Base-by-base conservation (phyloP, 1,284 basidiomycete species). In the Apiotrichum brassicae region DNA sequence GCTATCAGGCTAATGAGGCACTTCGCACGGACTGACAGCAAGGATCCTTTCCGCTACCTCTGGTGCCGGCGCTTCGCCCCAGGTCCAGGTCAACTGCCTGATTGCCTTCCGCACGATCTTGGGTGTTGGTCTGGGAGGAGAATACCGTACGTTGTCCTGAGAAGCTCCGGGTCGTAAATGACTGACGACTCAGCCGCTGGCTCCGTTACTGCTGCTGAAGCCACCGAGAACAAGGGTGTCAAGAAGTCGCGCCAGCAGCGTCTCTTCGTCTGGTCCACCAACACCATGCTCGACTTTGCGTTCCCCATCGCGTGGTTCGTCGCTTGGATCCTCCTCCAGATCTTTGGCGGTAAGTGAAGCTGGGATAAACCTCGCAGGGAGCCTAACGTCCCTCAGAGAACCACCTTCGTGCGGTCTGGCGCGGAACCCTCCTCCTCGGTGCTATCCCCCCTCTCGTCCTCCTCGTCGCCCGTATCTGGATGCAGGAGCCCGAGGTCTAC, bases 201-300 rank as follows among this genome's bases (percentile, higher is more conserved):
- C 7, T 86, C 84, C 3, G 90, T 95, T n/a, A 88, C 90, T 14
- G 85, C 86, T 3, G 86, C 87, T 1, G 92, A 95, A 67, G 38
- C 89, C 65, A 89, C 89, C 0, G 92, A 94, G 70, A 85, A 88
- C 53, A 51, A 54, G 3, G 57, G 50, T 13, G 83, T 94, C 62
- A 78, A 74, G 58, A 89, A 86, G 73, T 81, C 81, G 46, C 79
- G 84, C 4, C 91, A 91, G 65, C 86, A 94, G 67, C 76, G 84
- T 46, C 88, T 88, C 79, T 87, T 94, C 62, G 82, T 86, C 18
- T 54, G 48, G 53, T 56, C 62, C 13, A 49, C 66, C 84, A 85
- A 89, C 69, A 75, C 79, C 11, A 91, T 91, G 87, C 91, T 95
- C 61, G 90, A 94, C 66, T 66, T 84, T 49, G 92, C 88, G 38